phyloP scores from a whole-genome alignment of 2,329 filamentous ascomycete species.

The Chaetomium globosum region DNA sequence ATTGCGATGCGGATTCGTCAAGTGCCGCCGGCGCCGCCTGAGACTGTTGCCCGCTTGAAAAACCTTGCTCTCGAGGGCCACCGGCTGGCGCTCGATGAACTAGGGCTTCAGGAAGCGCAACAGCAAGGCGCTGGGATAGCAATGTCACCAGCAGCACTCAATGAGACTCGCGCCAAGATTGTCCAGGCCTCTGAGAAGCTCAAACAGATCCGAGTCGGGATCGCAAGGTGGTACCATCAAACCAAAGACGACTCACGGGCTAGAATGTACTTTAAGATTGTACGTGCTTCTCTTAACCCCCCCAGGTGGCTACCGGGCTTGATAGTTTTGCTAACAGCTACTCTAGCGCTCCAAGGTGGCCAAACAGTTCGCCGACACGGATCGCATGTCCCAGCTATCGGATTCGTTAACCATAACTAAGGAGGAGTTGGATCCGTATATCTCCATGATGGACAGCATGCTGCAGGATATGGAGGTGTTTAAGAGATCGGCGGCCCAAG shows the following conservation, averaged over 20 bases:
- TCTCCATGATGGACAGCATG: slow-evolving; percentile 55
- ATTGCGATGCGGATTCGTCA: slow-evolving; percentile 10
- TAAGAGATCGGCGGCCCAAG: slow-evolving; percentile 15
- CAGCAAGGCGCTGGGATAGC: slow-evolving; percentile 50
- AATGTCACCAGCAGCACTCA: slow-evolving; percentile 51
- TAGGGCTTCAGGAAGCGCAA: neutral
- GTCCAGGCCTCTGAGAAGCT: slow-evolving; percentile 48
- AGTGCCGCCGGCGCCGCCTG: slow-evolving; percentile 29
- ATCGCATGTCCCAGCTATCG: slow-evolving; percentile 50
- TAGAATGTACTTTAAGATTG: slow-evolving; percentile 56
- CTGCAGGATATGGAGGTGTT: slow-evolving; percentile 48
- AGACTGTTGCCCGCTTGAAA: slow-evolving; percentile 42
- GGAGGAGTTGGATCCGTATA: slow-evolving; percentile 55
- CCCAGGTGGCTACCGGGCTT: too few relatives aligned
- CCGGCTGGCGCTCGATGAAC: slow-evolving; percentile 42
- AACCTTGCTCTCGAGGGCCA: slow-evolving; percentile 42
- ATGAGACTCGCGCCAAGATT: slow-evolving; percentile 51
- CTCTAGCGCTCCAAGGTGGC: slow-evolving; percentile 55
- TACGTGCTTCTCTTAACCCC: slow-evolving; percentile 44
- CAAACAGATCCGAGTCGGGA: slow-evolving; percentile 48
- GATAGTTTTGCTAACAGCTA: slow-evolving; percentile 18
- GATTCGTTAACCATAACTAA: slow-evolving; percentile 56
- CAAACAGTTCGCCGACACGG: slow-evolving; percentile 57
- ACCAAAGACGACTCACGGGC: slow-evolving; percentile 55
- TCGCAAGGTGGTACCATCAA: slow-evolving; percentile 53